phyloP scores from a whole-genome alignment of 352 stramenopile genomes.

The Phytophthora foliorum region DNA sequence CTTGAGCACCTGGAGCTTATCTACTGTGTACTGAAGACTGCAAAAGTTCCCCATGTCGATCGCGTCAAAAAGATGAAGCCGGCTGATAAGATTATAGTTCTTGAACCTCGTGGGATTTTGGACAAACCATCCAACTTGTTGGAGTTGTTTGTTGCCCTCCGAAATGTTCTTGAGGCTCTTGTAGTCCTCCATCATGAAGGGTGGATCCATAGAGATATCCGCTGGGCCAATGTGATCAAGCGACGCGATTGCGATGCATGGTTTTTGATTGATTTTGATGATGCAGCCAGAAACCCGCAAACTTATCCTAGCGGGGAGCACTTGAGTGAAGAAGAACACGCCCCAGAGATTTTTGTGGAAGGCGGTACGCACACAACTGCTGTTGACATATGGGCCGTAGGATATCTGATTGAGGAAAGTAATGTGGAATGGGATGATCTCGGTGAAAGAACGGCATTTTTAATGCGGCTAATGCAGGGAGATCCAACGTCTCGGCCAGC shows the following conservation, averaged over 20 bases:
- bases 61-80: not conserved
- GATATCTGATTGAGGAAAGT: constrained; percentile 29
- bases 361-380: constrained; percentile 22
- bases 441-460: constrained; percentile 9
- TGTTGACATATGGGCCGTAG: constrained; percentile 36
- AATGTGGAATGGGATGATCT: constrained; percentile 16
- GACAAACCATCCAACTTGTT: constrained; percentile 13
- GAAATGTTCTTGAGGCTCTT: constrained; percentile 26
- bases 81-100: not conserved
- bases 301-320: constrained; percentile 16
- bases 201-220: constrained; percentile 25
- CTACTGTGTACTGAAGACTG: constrained; percentile 6
- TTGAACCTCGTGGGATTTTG: constrained; percentile 16
- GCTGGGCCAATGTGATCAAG: constrained; percentile 23
- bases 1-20: constrained; percentile 6
- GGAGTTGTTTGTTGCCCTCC: constrained; percentile 14
- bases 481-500: constrained; percentile 18
- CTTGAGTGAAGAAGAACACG: constrained; percentile 29
- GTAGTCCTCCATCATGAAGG: constrained; percentile 12
- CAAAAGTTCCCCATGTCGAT: constrained; percentile 26
- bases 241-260: constrained; percentile 7
- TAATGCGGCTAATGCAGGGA: constrained; percentile 1
- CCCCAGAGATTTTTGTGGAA: constrained; percentile 27
- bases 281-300: constrained; percentile 20
- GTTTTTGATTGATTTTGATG: constrained; percentile 27